Evolutionary conservation across 2,329 filamentous ascomycete genomes (phyloP), one percentile per base, ranked within the genome.

Genomic region (Nemania diffusa): DNA sequence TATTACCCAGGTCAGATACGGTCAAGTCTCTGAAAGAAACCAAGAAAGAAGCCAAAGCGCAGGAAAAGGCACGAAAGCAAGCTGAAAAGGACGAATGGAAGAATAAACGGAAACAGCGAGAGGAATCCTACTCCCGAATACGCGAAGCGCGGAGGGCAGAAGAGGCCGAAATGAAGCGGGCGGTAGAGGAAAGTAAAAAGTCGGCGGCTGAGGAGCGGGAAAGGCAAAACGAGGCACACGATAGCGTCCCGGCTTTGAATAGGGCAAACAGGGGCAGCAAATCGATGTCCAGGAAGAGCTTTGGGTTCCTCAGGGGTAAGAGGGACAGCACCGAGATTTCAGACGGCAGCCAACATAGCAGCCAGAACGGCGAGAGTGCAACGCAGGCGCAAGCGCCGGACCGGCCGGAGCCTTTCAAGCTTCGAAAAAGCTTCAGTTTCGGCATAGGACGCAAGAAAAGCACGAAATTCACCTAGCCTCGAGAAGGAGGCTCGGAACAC

Each of bases 251-350:
- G 22, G 70, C 72, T 32, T 81, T 96, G 48, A 88, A 88, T 73
- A 85, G 92, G 51, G 89, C 92, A 70, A 87, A 90, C 72, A 85
- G 90, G 62, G 88, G 88, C 9, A 93, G 90, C 78, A 95, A 92
- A 81, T 94, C 92, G 70, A 86, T 97, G 82, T 88, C 92, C 56
- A 88, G 90, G 69, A 93, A 91, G 79, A 91, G 92, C 72, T 90
- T 92, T 74, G 87, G 86, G 34, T 91, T 92, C 75, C 80, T 90
- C 42, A 88, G 87, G 71, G 71, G 75, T 7, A 79, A 76, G 73
- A 71, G 74, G 52, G 79, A 78, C 63, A 79, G 79, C 58, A 71
- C 74, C 50, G 78, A 81, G 29, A 75, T 75, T 22, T 68, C 71
- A 5, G 74, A 77, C 32, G 72, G 75, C 37, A 72, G 71, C 51